Percentiles rank a stretch among this genome's conserved stretches.
phyloP scores from a whole-genome alignment of 306 rosid species.

The Glycine tomentella region DNA sequence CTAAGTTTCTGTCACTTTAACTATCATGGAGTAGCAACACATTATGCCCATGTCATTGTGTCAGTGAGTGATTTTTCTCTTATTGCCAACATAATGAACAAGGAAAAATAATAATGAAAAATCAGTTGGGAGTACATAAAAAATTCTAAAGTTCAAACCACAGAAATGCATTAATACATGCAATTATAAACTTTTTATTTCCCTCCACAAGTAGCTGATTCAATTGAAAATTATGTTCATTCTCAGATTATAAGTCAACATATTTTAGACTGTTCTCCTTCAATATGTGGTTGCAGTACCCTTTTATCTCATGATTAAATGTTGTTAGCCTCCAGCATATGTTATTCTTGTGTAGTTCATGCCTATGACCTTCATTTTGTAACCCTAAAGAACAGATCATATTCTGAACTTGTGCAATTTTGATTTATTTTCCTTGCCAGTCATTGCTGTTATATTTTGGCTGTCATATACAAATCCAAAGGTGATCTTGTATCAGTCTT shows the following conservation, averaged over 20 bases:
- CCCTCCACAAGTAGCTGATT: background rate
- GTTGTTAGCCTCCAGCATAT: background rate
- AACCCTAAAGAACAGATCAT: background rate
- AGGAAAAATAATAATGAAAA: no score
- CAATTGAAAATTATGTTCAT: background rate
- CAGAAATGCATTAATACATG: constrained; percentile 4
- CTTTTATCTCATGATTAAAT: background rate
- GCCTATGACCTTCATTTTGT: background rate
- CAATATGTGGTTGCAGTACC: background rate
- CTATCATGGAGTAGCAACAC: no score
- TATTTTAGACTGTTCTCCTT: background rate
- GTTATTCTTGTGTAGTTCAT: background rate
- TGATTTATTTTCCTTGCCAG: constrained; percentile 16
- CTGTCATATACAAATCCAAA: no score
- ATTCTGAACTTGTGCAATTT: constrained; percentile 29
- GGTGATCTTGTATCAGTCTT: no score
- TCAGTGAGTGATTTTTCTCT: no score
- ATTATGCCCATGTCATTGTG: no score
- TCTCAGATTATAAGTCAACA: background rate
- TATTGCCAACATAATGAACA: no score
- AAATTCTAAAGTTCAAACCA: constrained; percentile 9
- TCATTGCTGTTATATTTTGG: constrained; percentile 37
- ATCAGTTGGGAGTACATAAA: no score
- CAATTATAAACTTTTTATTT: constrained; percentile 17
- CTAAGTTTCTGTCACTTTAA: no score